A percentile compares a stretch with the other conserved stretches of the same genome.
Evolutionary conservation across 768 basidiomycete genomes (phyloP).

Genomic region (Boletus eberwhitei): DNA sequence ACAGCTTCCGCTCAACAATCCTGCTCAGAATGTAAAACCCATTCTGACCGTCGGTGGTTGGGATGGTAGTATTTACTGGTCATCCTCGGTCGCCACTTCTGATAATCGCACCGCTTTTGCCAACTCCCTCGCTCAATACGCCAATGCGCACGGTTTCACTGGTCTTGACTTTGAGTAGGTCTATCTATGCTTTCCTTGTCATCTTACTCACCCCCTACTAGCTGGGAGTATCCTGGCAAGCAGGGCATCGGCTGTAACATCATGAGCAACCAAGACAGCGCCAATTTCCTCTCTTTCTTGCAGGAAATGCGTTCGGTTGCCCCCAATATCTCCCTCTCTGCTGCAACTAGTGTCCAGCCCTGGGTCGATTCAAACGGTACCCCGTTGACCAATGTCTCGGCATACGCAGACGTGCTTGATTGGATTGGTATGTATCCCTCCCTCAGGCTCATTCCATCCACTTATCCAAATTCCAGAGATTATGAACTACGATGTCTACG

Average conservation of each 20-base stretch:
- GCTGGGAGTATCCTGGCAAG: conserved; percentile 83
- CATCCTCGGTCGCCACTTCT: conserved; percentile 50
- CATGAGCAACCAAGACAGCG: conserved; percentile 59
- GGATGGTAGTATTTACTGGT: conserved; percentile 63
- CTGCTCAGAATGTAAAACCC: conserved; percentile 49
- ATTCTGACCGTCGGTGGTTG: conserved; percentile 65
- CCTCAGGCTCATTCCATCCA: fast-evolving
- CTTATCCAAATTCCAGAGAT: conserved; percentile 42
- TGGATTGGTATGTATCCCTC: conserved; percentile 51
- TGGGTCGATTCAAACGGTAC: conserved; percentile 57
- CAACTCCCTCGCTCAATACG: conserved; percentile 48
- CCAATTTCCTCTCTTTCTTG: conserved; percentile 78
- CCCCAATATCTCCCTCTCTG: conserved; percentile 63
- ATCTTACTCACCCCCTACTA: conserved; percentile 23
- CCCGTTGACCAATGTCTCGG: conserved; percentile 60
- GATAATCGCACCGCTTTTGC: conserved; percentile 58
- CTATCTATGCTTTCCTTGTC: neutral
- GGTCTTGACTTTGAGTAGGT: conserved; percentile 72
- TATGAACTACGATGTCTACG: conserved; percentile 71
- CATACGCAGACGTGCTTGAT: conserved; percentile 67
- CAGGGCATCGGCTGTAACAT: conserved; percentile 71
- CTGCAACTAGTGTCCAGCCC: conserved; percentile 64
- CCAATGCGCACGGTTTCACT: conserved; percentile 47
- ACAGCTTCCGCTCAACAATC: neutral
- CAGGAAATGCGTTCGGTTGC: conserved; percentile 59